These are phyloP conservation scores for Leccinum griseonigrum DNA, from an alignment of 1,284 basidiomycete species.

Conservation along the genomic window DNA sequence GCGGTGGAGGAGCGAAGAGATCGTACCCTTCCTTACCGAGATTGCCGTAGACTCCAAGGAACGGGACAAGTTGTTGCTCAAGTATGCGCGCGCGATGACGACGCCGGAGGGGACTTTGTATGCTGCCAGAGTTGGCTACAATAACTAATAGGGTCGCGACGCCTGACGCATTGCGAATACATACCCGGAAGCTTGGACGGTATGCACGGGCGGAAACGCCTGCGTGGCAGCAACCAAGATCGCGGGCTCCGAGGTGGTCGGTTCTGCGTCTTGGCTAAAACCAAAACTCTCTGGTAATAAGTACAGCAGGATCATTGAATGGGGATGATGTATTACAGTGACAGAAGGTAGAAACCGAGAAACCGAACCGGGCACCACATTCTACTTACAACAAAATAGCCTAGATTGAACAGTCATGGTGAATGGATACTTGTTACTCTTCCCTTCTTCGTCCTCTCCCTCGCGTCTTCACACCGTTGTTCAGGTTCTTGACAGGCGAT, in stretches of 20 bases:
- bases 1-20: constrained; percentile 78
- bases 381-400: not conserved
- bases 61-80: constrained; percentile 80
- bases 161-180: not conserved
- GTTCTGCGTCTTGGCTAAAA: not conserved
- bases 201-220: not conserved
- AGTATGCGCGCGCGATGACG: constrained; percentile 78
- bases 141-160: constrained; percentile 22
- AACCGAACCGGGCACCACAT: constrained; percentile 1
- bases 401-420: not conserved
- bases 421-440: constrained; percentile 1
- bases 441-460: constrained; percentile 25
- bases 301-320: not conserved
- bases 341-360: not conserved
- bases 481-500: constrained; percentile 36
- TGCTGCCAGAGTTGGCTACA: constrained; percentile 59
- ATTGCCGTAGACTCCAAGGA: constrained; percentile 83
- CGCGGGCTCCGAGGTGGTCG: not conserved
- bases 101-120: constrained; percentile 69
- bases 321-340: not conserved
- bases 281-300: not conserved
- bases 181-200: not conserved
- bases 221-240: not conserved
- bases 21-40: constrained; percentile 77
- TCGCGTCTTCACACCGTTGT: constrained; percentile 37